phyloP scores from a whole-genome alignment of 2,329 filamentous ascomycete species.

The Claviceps arundinis region DNA sequence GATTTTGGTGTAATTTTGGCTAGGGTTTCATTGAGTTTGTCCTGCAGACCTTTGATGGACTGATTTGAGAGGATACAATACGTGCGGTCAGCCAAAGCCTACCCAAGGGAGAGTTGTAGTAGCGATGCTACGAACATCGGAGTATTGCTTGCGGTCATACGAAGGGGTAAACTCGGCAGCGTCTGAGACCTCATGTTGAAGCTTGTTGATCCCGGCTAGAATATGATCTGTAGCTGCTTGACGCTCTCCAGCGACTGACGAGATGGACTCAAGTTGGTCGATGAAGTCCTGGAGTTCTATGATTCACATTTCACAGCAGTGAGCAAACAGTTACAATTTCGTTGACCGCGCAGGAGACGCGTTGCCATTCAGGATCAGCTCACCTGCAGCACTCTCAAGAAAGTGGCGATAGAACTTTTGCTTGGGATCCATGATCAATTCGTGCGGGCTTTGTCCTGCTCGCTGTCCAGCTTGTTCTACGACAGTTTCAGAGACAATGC shows the following conservation, averaged over 20 bases:
- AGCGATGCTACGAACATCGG: conserved; percentile 42
- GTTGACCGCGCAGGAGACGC: neutral
- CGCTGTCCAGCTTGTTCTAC: neutral
- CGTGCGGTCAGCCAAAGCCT: neutral
- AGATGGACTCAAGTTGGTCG: conserved; percentile 47
- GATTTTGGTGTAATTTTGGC: conserved; percentile 57
- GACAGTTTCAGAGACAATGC: neutral
- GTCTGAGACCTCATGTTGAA: conserved; percentile 78
- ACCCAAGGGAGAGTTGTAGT: neutral
- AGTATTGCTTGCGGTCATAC: conserved; percentile 80
- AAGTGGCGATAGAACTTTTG: conserved; percentile 80
- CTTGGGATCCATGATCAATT: conserved; percentile 33
- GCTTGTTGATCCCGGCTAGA: conserved; percentile 61
- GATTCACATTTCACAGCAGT: neutral
- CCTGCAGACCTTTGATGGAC: conserved; percentile 68
- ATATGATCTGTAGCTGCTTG: conserved; percentile 71
- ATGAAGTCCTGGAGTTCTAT: conserved; percentile 68
- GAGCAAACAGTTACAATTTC: neutral
- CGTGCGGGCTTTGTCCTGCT: neutral
- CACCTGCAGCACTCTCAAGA: conserved; percentile 59
- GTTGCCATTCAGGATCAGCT: conserved; percentile 11
- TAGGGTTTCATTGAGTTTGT: conserved; percentile 60
- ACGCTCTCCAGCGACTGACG: conserved; percentile 56
- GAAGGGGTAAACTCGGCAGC: conserved; percentile 69
- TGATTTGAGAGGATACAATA: conserved; percentile 17